phyloP scores from a whole-genome alignment of 768 basidiomycete species.

The Xerocomus brunneocitrinus region DNA sequence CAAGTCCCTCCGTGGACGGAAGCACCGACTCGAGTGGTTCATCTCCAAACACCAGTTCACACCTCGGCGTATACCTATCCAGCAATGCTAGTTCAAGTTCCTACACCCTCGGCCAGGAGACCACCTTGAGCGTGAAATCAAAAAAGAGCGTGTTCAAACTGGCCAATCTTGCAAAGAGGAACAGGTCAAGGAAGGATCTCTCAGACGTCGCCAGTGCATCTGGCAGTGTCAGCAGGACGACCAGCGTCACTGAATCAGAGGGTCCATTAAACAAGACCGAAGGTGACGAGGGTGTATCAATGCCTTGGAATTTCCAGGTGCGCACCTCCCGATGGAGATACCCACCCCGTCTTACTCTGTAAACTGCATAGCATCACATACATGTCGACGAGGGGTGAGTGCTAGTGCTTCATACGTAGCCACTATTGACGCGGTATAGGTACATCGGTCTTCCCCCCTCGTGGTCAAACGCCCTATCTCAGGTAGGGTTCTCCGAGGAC shows the following conservation, averaged over 20 bases:
- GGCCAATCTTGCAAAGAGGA: conserved; percentile 31
- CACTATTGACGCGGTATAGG: conserved; percentile 27
- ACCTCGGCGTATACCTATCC: conserved; percentile 9
- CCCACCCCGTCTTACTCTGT: not conserved
- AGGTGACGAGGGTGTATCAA: conserved; percentile 60
- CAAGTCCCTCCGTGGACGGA: conserved; percentile 20
- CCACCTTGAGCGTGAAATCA: conserved; percentile 6
- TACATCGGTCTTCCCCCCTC: conserved; percentile 68
- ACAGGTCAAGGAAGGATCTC: conserved; percentile 30
- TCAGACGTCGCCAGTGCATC: conserved; percentile 18
- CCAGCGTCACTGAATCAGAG: conserved; percentile 15
- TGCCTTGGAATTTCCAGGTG: conserved; percentile 76
- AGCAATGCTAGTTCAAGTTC: conserved; percentile 17
- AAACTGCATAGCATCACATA: conserved; percentile 56
- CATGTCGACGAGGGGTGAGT: conserved; percentile 74
- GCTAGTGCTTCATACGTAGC: not conserved
- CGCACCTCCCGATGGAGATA: not conserved
- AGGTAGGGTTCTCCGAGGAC: conserved; percentile 62
- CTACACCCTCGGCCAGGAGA: conserved; percentile 6
- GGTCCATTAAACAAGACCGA: conserved; percentile 1
- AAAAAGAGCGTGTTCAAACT: conserved; percentile 37
- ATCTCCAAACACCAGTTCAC: conserved; percentile 6
- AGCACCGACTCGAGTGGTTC: conserved; percentile 26
- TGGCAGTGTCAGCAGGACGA: conserved; percentile 5
- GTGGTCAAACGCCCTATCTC: conserved; percentile 58